A percentile compares a stretch with the other conserved stretches of the same genome.
These are phyloP conservation scores for Sphagnum magellanicum DNA, from an alignment of 228 moss, liverwort and hornwort genomes.

Conservation along the genomic window DNA sequence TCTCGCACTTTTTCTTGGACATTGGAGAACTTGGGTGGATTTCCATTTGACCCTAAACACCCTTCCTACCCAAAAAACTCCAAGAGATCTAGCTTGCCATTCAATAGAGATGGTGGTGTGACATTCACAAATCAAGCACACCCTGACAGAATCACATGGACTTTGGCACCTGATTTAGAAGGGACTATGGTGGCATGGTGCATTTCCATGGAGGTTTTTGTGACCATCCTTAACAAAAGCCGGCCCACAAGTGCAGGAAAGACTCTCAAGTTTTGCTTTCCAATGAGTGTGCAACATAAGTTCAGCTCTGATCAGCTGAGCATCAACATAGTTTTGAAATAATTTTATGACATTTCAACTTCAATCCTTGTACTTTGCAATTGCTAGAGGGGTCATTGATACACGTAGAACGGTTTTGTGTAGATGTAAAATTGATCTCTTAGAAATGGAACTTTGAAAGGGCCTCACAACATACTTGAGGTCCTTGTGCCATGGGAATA, in stretches of 20 bases:
- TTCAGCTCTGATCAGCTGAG: too few relatives aligned
- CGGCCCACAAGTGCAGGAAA: background rate
- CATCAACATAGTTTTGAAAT: too few relatives aligned
- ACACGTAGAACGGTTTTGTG: too few relatives aligned
- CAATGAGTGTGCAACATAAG: background rate
- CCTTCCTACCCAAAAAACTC: background rate
- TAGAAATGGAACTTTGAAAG: too few relatives aligned
- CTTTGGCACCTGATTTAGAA: background rate
- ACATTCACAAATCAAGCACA: slow-evolving; percentile 3
- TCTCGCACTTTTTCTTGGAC: background rate
- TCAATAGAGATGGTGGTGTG: slow-evolving; percentile 4
- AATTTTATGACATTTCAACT: too few relatives aligned
- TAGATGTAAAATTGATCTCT: too few relatives aligned
- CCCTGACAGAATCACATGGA: background rate
- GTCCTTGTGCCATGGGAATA: too few relatives aligned
- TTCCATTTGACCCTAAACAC: slow-evolving; percentile 1
- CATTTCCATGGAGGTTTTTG: background rate
- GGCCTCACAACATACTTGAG: too few relatives aligned
- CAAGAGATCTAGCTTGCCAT: background rate
- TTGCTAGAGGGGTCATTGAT: too few relatives aligned
- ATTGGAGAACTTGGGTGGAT: background rate
- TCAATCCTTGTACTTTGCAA: too few relatives aligned
- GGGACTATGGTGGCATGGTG: background rate
- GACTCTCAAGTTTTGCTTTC: slow-evolving; percentile 1
- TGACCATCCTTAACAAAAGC: background rate